Evolutionary conservation across 2,329 filamentous ascomycete species (phyloP), one percentile per base, ranked within the genome.

Genomic region (Shiraia bambusicola): DNA sequence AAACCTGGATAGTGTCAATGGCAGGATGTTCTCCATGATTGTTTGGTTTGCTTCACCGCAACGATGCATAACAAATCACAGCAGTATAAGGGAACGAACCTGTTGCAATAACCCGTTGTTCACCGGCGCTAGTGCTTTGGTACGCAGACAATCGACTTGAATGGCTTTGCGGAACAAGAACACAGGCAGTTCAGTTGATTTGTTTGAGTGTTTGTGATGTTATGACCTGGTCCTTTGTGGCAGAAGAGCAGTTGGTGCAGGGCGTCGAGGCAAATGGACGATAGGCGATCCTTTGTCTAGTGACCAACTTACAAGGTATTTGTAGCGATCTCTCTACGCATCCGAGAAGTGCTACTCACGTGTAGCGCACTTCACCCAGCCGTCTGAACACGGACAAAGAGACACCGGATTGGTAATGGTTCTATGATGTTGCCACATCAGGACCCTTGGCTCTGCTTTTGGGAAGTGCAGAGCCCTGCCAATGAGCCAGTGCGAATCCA

Each of bases 371-470:
- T 51, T 54, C 51, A 59, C 49, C 45, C 56, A 47, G 50, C 52
- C 50, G 59, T 51, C 65, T 67, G 60, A 67, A 63, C 58, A 63
- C 64, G 65, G 66, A 69, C 66, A 69, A 69, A 67, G 65, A 63
- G 54, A 50, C 54, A 49, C 64, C 63, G 65, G 61, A 67, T 67
- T 50, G 58, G 65, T 66, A 49, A 53, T 58, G 53, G 56, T 48
- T 54, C 60, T 51, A 49, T 47, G 50, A 56, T 49, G 54, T 61
- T 63, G 54, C 63, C 59, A 59, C 60, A 52, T 59, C 46, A 40
- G 56, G 56, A 52, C 57, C 36, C 43, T 8, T 45, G 43, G 40
- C 50, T 60, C 64, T 66, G 65, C 52, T 69, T 69, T 65, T 62
- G 19, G 60, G 59, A 52, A 37, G 35, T 50, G 41, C 45, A 26